Conservation (phyloP, 306 rosid species). For the Acmispon strigosus region DNA sequence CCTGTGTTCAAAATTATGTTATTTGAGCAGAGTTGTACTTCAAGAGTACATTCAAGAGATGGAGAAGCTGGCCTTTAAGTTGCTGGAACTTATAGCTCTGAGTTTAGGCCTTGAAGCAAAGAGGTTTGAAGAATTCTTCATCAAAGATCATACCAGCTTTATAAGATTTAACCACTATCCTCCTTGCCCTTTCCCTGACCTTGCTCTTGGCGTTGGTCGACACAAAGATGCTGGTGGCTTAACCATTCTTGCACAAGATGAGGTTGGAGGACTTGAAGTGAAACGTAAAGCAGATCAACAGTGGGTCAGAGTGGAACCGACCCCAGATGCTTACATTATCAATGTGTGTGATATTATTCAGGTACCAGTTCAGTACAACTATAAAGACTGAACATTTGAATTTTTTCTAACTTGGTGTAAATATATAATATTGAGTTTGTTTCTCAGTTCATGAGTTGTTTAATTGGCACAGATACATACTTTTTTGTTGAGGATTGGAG, state of each 20-base stretch:
- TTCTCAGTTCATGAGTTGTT: too few species aligned
- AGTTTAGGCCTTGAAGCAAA: constrained; percentile 12
- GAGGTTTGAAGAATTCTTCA: neutral
- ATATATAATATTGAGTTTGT: too few species aligned
- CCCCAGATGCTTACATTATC: constrained; percentile 15
- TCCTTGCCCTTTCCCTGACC: constrained; percentile 16
- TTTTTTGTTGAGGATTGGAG: too few species aligned
- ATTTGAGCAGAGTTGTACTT: neutral
- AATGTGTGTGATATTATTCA: constrained; percentile 18
- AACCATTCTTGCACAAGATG: constrained; percentile 6
- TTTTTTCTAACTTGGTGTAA: too few species aligned
- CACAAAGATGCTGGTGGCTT: constrained; percentile 27
- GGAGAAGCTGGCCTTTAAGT: neutral
- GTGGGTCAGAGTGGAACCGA: constrained; percentile 20
- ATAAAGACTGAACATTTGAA: neutral
- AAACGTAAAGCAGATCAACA: neutral
- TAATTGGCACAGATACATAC: too few species aligned
- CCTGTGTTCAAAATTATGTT: too few species aligned
- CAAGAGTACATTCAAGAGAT: neutral
- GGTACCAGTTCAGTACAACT: neutral
- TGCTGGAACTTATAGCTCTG: constrained; percentile 18
- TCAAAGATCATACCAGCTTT: constrained; percentile 12
- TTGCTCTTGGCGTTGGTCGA: constrained; percentile 28
- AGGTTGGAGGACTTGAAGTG: constrained; percentile 9
- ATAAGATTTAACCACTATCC: constrained; percentile 20